Conservation (phyloP, 2,329 filamentous ascomycete genomes). For the Pochonia chlamydosporia region DNA sequence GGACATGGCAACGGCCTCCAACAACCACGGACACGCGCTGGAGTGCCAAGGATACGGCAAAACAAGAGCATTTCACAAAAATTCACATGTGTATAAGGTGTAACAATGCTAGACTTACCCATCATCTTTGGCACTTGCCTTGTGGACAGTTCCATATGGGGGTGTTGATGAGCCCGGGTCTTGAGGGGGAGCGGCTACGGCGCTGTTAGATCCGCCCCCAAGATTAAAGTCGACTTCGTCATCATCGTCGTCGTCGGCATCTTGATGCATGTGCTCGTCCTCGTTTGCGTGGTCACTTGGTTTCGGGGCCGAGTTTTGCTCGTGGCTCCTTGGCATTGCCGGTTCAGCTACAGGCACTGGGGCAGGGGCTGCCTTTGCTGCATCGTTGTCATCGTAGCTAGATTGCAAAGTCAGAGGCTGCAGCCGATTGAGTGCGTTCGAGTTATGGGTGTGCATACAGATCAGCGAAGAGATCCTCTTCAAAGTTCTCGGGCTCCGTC, state of each 20-base stretch:
- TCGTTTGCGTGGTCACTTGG: constrained; percentile 13
- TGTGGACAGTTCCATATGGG: constrained; percentile 34
- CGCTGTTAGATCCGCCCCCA: constrained; percentile 34
- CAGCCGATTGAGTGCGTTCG: background rate
- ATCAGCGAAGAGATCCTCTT: constrained; percentile 94
- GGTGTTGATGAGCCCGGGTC: constrained; percentile 25
- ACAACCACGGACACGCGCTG: background rate
- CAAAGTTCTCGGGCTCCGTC: constrained; percentile 76
- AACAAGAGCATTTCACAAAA: background rate
- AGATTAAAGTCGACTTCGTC: constrained; percentile 56
- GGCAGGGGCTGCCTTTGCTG: constrained; percentile 33
- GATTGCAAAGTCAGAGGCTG: constrained; percentile 3
- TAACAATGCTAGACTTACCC: constrained; percentile 28
- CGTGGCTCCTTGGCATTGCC: constrained; percentile 22
- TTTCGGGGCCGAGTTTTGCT: constrained; percentile 15
- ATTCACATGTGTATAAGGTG: background rate
- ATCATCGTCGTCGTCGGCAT: constrained; percentile 41
- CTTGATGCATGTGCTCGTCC: constrained; percentile 38
- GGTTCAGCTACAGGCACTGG: constrained; percentile 20
- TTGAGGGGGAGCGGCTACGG: constrained; percentile 21
- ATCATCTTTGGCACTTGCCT: constrained; percentile 58
- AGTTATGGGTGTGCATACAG: constrained; percentile 53
- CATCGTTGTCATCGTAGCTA: constrained; percentile 62
- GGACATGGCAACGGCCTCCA: background rate
- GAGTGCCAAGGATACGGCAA: background rate